Evolutionary conservation across 192 early-diverging fungal genomes (phyloP), one percentile per base, ranked within the genome.

Genomic region (Rhizophagus clarus): DNA sequence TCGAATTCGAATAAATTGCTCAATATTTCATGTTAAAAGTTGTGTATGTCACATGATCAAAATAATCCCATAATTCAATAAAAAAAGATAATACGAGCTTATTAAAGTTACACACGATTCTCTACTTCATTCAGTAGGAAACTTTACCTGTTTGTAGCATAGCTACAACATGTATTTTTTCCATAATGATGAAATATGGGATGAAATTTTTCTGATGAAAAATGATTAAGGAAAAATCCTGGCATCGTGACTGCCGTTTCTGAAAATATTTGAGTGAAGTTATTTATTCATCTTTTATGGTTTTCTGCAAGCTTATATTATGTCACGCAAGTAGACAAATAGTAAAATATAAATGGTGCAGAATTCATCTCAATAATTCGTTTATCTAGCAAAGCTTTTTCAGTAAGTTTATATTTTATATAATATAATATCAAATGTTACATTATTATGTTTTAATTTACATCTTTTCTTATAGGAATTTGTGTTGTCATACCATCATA

Each of bases 121-220:
- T 17, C 15, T 31, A 74, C 72, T 74, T 74, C 72, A 74, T 74
- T 74, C 72, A 56, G 72, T 74, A 74, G 72, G 72, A 74, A 74
- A 74, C 72, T 74, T 74, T 74, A 74, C 72, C 72, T 74, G 72
- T 74, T 56, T 51, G 72, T 74, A 47, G 72, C 64, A 67, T 7
- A 14, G 64, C 64, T 67, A 67, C 64, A 51, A 56, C 72, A 74
- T 26, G 49, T 74, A 74, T 74, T 74, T 47, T 73, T 74, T 72
- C 70, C 31, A 72, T 34, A 42, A 74, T 74, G 72, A 74, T 74
- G 72, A 74, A 47, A 29, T 74, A 72, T 47, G 70, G 42, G 70
- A 26, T 42, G 17, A 29, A 40, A 26, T 40, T 51, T 51, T 56
- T 47, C 72, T 74, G 72, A 74, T 29, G 6, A 40, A 40, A 3